phyloP scores from a whole-genome alignment of 2,329 filamentous ascomycete genomes.

The Cordyceps cateniannulata region DNA sequence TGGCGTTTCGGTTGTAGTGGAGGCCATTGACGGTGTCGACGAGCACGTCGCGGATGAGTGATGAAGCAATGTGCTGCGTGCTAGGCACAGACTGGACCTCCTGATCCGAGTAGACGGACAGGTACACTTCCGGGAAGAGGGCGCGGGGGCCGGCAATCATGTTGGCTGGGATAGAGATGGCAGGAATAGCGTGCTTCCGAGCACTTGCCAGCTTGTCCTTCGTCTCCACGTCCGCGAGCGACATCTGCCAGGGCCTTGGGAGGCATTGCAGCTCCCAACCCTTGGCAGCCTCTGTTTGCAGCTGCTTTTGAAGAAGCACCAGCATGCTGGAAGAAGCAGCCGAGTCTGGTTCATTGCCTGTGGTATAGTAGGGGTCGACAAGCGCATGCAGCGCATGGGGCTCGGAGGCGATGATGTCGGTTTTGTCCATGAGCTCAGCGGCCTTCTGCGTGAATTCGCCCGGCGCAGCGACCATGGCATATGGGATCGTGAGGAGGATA shows the following conservation, averaged over 20 bases:
- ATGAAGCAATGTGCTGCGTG: slow-evolving; percentile 68
- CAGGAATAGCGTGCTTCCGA: slow-evolving; percentile 71
- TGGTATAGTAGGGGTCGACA: slow-evolving; percentile 75
- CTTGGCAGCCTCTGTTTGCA: slow-evolving; percentile 67
- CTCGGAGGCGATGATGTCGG: slow-evolving; percentile 86
- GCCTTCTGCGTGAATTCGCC: slow-evolving; percentile 67
- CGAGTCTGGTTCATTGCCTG: slow-evolving; percentile 55
- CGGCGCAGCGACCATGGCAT: slow-evolving; percentile 71
- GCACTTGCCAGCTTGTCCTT: slow-evolving; percentile 52
- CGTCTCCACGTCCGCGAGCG: slow-evolving; percentile 52
- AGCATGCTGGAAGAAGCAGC: slow-evolving; percentile 64
- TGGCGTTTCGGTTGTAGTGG: slow-evolving; percentile 83
- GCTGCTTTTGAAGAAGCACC: slow-evolving; percentile 75
- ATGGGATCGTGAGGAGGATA: slow-evolving; percentile 90
- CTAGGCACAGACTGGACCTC: slow-evolving; percentile 87
- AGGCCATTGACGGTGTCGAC: slow-evolving; percentile 91
- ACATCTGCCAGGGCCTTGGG: slow-evolving; percentile 62
- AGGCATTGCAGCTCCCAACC: slow-evolving; percentile 69
- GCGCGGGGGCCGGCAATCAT: slow-evolving; percentile 68
- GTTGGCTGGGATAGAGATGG: slow-evolving; percentile 66
- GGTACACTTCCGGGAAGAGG: slow-evolving; percentile 87
- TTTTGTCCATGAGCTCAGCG: slow-evolving; percentile 79
- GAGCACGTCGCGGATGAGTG: slow-evolving; percentile 76
- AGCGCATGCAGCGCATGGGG: slow-evolving; percentile 78
- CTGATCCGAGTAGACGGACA: slow-evolving; percentile 85